Conservation (phyloP, 805 yeast species). For the Ascoidea rubescens region DNA sequence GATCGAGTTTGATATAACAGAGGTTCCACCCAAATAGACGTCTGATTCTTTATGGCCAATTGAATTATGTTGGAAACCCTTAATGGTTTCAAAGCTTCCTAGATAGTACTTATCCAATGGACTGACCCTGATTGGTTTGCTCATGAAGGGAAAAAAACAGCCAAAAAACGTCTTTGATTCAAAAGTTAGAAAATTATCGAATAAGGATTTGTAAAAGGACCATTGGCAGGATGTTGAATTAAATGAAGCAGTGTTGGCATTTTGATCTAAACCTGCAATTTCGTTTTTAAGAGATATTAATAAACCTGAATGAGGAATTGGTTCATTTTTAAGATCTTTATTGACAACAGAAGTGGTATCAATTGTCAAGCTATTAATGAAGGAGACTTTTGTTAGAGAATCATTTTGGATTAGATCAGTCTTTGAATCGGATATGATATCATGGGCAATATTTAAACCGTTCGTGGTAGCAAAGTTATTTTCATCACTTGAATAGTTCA, state of each 20-base stretch:
- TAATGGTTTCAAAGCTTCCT: neutral
- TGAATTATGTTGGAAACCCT: neutral
- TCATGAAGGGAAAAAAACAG: neutral
- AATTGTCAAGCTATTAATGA: too few relatives aligned
- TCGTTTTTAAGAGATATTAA: too few relatives aligned
- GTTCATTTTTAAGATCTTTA: too few relatives aligned
- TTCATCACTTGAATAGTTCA: neutral
- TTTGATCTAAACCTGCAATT: neutral
- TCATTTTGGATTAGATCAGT: neutral
- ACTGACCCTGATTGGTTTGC: neutral
- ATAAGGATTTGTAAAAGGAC: neutral
- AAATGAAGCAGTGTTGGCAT: too few relatives aligned
- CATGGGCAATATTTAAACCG: neutral
- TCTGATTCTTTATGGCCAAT: neutral
- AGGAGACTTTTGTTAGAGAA: neutral
- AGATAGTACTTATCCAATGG: too few relatives aligned
- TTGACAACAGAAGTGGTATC: neutral
- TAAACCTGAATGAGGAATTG: neutral
- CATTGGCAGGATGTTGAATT: too few relatives aligned
- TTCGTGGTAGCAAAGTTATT: neutral
- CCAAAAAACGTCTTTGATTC: neutral
- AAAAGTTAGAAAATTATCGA: neutral
- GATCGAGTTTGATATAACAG: neutral
- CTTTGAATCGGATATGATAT: neutral
- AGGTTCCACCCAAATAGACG: neutral